phyloP scores from a whole-genome alignment of 257 asterid genomes.

The Solanum clarkiae region DNA sequence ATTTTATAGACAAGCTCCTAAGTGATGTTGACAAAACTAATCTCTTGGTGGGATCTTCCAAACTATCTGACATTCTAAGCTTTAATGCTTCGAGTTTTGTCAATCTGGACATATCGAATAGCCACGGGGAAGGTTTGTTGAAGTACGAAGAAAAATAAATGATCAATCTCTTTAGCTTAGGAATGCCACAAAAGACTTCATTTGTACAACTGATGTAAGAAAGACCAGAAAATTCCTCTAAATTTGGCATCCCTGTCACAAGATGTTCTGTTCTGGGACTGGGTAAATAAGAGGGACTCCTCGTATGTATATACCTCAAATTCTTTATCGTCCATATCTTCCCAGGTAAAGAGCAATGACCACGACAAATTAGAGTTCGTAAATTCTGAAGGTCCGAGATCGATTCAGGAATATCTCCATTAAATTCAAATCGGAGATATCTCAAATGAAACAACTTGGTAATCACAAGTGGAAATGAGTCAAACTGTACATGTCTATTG shows the following conservation, averaged over 20 bases:
- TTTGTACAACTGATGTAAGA: background rate
- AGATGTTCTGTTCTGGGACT: background rate
- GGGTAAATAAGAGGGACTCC: background rate
- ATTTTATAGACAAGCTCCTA: background rate
- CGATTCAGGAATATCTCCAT: background rate
- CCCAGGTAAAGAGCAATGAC: background rate
- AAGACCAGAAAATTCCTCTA: background rate
- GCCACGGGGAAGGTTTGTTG: rapidly evolving
- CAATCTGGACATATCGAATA: background rate
- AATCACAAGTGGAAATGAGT: background rate
- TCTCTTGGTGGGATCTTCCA: no score
- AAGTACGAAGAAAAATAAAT: background rate
- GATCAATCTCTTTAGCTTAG: background rate
- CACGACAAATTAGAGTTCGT: background rate
- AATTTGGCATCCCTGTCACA: background rate
- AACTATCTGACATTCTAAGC: rapidly evolving
- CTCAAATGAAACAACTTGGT: background rate
- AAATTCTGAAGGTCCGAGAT: background rate
- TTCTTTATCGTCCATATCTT: background rate
- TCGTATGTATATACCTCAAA: background rate
- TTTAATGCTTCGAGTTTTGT: background rate
- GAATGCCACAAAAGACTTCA: background rate
- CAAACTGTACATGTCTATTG: background rate
- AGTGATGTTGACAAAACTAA: no score
- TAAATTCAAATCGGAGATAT: background rate